Evolutionary conservation across 2,329 filamentous ascomycete species (phyloP), one percentile per base, ranked within the genome.

Genomic region (Pseudocercospora ulei): DNA sequence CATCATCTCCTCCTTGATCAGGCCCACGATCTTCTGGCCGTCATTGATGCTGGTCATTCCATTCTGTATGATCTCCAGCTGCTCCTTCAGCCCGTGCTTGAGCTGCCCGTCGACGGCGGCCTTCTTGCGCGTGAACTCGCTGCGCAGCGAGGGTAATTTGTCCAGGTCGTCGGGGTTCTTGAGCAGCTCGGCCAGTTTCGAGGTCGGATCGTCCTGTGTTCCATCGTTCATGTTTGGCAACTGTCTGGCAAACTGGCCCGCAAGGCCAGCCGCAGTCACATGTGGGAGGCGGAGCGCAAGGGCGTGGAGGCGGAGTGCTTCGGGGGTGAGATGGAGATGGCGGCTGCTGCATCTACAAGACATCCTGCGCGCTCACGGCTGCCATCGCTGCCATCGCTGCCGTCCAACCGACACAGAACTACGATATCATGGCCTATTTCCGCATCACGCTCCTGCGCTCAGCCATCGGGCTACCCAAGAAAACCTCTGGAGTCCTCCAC

Each of bases 1-100:
- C 71, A 92, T 86, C 76, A 98, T 90, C 67, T 98, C 90, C 51
- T 96, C 88, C 63, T 93, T 94, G 65, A 95, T 95, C 54, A 82
- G 76, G 58, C 84, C 81, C 22, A 98, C 83, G 45, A 84, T 84
- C 62, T 87, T 82, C 64, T 96, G 87, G 40, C 87, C 87, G 58
- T 95, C 86, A 28, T 76, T 77, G 49, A 98, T 79, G 47, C 82
- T 82, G 49, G 69, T 80, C 78, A 98, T 94, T 61, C 90, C 90
- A 51, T 82, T 75, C 66, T 96, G 88, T 7, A 90, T 95, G 38
- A 87, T 82, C 65, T 94, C 84, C 41, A 98, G 75, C 70, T 98
- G 90, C 57, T 94, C 86, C 54, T 83, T 79, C 49, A 96, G 73
- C 23, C 85, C 87, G 61, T 78, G 78, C 49, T 87, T 83, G 39